Evolutionary conservation across 257 asterid species (phyloP), one percentile per base, ranked within the genome.

Genomic region (Pogostemon cablin): DNA sequence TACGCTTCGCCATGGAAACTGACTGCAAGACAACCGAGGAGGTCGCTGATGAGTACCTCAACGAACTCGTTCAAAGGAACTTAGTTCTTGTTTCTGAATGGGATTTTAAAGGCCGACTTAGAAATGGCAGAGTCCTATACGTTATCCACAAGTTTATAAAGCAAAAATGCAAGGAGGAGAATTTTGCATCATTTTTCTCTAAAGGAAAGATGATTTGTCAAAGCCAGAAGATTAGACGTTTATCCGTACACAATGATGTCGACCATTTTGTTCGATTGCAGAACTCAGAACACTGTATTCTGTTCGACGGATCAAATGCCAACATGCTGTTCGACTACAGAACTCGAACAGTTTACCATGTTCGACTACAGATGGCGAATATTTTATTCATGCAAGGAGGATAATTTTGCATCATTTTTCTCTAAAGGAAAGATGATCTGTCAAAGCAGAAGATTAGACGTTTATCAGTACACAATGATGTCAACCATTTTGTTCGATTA

Each of bases 61-160:
- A 67, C 3, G 71, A 80, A 58, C 79, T 82, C 34, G 75, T 82
- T 37, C 62, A 70, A 4, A 74, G 81, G 70, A 81, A 77, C 50
- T 61, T 82, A 62, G 67, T 85, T 55, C 83, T 74, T 39, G 86
- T 80, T 53, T 81, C 82, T 54, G 67, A 32, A 7, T 49, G 76
- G 78, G 75, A 71, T 71, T 54, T 77, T 3, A 76, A 77, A 25
- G 80, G 80, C 1, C 58, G 75, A 4, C 80, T 82, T 7, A 71
- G 58, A 70, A 65, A 2, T n/a, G 66, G 75, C 35, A 66, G 82
- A 12, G 78, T 77, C 6, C 56, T 40, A 2, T 74, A 75, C 75
- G 50, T 66, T 7, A 52, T 74, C 38, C 80, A 53, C n/a, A 39
- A 57, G 35, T 81, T 81, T 47, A 62, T 81, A 49, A 57, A 71